Percentiles rank a stretch among this genome's conserved stretches.
Evolutionary conservation across 768 basidiomycete species (phyloP).

Genomic region (Rhodocollybia butyracea): DNA sequence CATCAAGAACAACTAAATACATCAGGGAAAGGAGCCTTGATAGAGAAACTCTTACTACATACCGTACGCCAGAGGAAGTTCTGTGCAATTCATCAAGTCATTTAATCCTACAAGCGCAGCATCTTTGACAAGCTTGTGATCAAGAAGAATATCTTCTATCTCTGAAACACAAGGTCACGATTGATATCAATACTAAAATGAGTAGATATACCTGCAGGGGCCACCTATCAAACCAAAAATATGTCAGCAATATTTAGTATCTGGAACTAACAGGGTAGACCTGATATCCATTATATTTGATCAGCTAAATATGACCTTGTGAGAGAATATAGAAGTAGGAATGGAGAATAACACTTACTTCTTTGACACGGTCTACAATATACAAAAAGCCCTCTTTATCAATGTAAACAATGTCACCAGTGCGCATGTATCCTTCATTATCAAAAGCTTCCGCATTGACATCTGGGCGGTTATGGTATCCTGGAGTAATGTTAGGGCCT

Average conservation of each 20-base stretch:
- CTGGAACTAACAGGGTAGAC: not conserved
- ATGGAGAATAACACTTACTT: slow-evolving; percentile 1
- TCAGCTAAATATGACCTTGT: not conserved
- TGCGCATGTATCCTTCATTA: slow-evolving; percentile 7
- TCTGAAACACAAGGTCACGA: not conserved
- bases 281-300: not conserved
- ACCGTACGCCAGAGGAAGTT: slow-evolving; percentile 2
- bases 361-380: slow-evolving; percentile 9
- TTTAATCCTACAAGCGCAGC: slow-evolving; percentile 4
- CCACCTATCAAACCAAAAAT: not conserved
- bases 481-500: slow-evolving; percentile 6
- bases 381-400: slow-evolving; percentile 1
- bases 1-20: not conserved
- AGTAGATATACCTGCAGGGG: not conserved
- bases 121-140: slow-evolving; percentile 4
- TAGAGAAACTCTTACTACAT: not conserved
- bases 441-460: slow-evolving; percentile 7
- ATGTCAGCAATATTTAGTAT: not conserved
- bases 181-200: not conserved
- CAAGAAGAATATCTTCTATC: slow-evolving; percentile 3
- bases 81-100: not conserved
- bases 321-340: not conserved
- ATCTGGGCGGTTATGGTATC: slow-evolving; percentile 7
- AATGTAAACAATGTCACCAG: not conserved
- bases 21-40: not conserved